Evolutionary conservation across 192 early-diverging fungal genomes (phyloP).

Genomic region (Coemansia sp.): DNA sequence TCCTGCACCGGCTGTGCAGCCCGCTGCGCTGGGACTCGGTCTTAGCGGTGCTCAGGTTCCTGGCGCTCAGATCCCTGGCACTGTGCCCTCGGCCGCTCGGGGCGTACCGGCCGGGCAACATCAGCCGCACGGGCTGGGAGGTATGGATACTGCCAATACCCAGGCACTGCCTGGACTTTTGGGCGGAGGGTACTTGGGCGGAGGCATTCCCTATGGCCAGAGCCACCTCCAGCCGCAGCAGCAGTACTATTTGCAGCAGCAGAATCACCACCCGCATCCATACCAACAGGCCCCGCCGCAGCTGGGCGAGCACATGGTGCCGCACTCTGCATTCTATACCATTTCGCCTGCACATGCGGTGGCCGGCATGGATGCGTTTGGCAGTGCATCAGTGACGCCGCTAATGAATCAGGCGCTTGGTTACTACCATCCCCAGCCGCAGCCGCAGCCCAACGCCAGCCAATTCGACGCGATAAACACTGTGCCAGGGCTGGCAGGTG

Average conservation of each 20-base stretch:
- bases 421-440: constrained; percentile 16
- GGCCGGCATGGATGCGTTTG: constrained; percentile 26
- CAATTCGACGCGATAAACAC: constrained; percentile 13
- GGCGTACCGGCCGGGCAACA: constrained; percentile 9
- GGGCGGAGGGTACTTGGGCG: constrained; percentile 7
- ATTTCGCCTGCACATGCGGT: constrained; percentile 27
- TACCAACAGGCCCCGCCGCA: constrained; percentile 20
- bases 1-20: constrained; percentile 8
- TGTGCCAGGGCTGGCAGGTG: constrained; percentile 4
- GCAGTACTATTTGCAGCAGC: not conserved
- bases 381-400: constrained; percentile 8
- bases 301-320: constrained; percentile 20
- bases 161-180: constrained; percentile 22
- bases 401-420: constrained; percentile 5
- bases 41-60: constrained; percentile 38
- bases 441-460: not conserved
- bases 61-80: constrained; percentile 10
- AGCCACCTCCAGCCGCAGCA: constrained; percentile 20
- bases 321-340: constrained; percentile 42
- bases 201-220: constrained; percentile 11
- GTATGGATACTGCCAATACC: constrained; percentile 18
- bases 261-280: too few relatives aligned
- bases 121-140: constrained; percentile 12
- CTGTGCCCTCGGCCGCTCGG: constrained; percentile 14
- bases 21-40: constrained; percentile 34